Evolutionary conservation across 805 yeast species (phyloP).

Genomic region (Saccharomycopsis sp.): DNA sequence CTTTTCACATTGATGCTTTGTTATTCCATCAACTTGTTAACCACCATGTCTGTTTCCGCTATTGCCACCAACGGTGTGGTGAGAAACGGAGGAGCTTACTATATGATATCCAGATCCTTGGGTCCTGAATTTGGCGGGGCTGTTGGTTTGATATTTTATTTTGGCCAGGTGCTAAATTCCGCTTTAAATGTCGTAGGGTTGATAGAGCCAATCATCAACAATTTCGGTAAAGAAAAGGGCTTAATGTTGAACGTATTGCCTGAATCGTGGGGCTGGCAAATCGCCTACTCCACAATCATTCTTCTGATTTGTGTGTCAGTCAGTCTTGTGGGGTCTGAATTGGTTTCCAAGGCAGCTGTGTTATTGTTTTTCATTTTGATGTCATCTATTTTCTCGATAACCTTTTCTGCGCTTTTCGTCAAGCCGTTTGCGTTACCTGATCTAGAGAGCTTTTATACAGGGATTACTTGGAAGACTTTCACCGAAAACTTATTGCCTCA

Average conservation of each 20-base stretch:
- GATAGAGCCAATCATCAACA: conserved; percentile 79
- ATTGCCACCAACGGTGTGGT: conserved; percentile 97
- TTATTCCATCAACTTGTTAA: conserved; percentile 73
- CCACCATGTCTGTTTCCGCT: conserved; percentile 88
- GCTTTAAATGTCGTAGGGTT: conserved; percentile 95
- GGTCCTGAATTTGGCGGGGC: conserved; percentile 99
- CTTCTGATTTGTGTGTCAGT: conserved; percentile 66
- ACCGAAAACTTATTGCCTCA: conserved; percentile 64
- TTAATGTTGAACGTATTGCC: conserved; percentile 52
- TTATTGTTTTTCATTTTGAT: conserved; percentile 61
- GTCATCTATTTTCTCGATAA: conserved; percentile 72
- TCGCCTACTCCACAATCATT: conserved; percentile 64
- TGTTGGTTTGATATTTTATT: conserved; percentile 86
- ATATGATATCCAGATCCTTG: conserved; percentile 88
- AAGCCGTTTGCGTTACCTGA: conserved; percentile 53
- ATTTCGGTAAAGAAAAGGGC: conserved; percentile 62
- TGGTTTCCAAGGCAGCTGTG: conserved; percentile 79
- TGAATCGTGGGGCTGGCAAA: conserved; percentile 58
- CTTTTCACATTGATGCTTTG: conserved; percentile 60
- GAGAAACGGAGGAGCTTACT: conserved; percentile 97
- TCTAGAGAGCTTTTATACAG: conserved; percentile 49
- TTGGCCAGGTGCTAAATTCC: conserved; percentile 89
- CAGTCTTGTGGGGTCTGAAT: conserved; percentile 71
- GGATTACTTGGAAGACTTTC: conserved; percentile 64
- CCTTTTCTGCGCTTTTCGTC: conserved; percentile 64